Base-by-base conservation (phyloP, 2,329 filamentous ascomycete species). In the Colletotrichum nymphaeae region DNA sequence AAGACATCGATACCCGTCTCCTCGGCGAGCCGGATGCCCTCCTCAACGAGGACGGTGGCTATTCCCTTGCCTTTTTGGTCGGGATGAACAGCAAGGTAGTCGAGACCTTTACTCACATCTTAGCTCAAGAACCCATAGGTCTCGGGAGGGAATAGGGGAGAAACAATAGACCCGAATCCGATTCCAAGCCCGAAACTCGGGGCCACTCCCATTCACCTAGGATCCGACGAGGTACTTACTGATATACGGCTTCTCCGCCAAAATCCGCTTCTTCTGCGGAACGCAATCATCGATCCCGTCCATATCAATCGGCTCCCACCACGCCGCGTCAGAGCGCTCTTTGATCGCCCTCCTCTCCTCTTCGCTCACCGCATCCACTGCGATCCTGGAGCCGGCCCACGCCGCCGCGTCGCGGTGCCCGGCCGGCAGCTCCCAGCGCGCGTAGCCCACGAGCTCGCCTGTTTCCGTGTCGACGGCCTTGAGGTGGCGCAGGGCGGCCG, bases 71-170 rank as follows among this genome's bases (percentile, higher is more conserved):
- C 74, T 66, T 77, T 75, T 19, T 77, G 75, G 4, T 80, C 77
- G 1, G 79, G 79, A 62, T 80, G 77, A 6, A 80, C 79, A 19
- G 79, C 79, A 26, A 80, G 57, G 62, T 78, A 80, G 11, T 80
- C 78, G 6, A 80, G 76, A 7, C 60, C 78, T 79, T 19, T 26
- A 52, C 1, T 46, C 11, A 26, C 26, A 14, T 5, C n/a, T 64
- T 53, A 63, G 67, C 30, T 60, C 60, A 46, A 46, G n/a, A 28
- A 28, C 26, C 26, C 26, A 11, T 5, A 35, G 32, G 2, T 35
- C 32, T 35, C 32, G 11, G 32, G 11, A 35, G 32, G 32, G 32
- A 11, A 35, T 1, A 1, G 32, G 32, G 32, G 8, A 35, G 32
- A 11, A 12, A 12, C 9, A 35, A 12, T 35, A 7, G 32, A 12